Evolutionary conservation across 2,329 filamentous ascomycete species (phyloP), one percentile per base, ranked within the genome.

Genomic region (Cordyceps cicadae): DNA sequence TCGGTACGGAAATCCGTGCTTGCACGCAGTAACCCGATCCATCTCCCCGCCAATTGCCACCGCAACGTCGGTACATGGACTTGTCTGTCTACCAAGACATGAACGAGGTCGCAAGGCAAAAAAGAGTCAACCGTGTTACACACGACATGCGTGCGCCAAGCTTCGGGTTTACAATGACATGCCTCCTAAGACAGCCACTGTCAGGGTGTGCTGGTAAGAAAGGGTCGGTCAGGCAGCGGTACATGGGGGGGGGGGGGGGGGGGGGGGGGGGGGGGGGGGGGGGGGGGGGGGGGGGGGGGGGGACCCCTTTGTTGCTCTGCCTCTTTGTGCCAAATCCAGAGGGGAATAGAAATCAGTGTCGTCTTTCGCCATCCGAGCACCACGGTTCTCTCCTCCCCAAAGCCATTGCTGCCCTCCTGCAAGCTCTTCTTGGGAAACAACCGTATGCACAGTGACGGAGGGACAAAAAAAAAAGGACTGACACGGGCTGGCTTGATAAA

Each of bases 201-300:
- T 9, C 52, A 46, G 24, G 32, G n/a, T 17, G n/a, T 8, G 4
- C 24, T 24, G 24, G 24, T 2, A 7, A 29, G 29, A 29, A 8
- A 26, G 15, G 49, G 53, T 55, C 39, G 39, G 53, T 55, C 15
- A 55, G 53, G 53, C 53, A 55, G 53, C 53, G 39, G 46, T 26
- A 34, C 39, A 55, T 24, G 34, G 1, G 11, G 37, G 19, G 3
- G 11, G 37, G 19, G 3, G 6, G 37, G 19, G 3, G 6, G 34
- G 1, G 11, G 37, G 19, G 3, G 11, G 37, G 19, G 3, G 6
- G 34, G 1, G 11, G 37, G 19, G 3, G 11, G 37, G 19, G 3
- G 6, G 34, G 1, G 11, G 37, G 19, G 3, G 11, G 37, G 19
- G 3, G 6, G 34, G 1, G 11, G 37, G 19, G 3, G 11, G 37